Conservation (phyloP, 495 filamentous ascomycete genomes). For the Penicillium coffeae region DNA sequence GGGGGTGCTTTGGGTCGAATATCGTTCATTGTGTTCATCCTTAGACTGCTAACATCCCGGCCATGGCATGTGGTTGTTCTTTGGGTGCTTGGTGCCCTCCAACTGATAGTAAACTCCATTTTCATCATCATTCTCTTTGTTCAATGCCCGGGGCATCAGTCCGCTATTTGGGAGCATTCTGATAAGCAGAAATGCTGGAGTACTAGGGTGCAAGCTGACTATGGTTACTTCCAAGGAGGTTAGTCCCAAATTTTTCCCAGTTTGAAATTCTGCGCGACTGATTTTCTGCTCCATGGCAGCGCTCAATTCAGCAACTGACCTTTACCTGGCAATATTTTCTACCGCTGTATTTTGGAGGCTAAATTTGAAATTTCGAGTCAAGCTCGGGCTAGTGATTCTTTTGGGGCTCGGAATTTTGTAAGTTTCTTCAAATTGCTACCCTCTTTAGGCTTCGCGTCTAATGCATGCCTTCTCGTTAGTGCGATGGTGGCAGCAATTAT, state of each 20-base stretch:
- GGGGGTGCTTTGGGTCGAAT: slow-evolving; percentile 25
- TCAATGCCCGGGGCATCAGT: slow-evolving; percentile 34
- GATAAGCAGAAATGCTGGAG: slow-evolving; percentile 32
- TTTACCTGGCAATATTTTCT: slow-evolving; percentile 49
- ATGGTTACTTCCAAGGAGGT: slow-evolving; percentile 39
- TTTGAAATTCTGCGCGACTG: too few relatives aligned
- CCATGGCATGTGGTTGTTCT: slow-evolving; percentile 25
- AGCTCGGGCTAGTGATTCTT: slow-evolving; percentile 41
- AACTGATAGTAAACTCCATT: slow-evolving; percentile 22
- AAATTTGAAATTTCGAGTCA: slow-evolving; percentile 40
- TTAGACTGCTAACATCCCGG: slow-evolving; percentile 32
- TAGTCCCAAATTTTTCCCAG: slow-evolving; percentile 7
- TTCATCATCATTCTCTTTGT: slow-evolving; percentile 36
- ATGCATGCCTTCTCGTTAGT: slow-evolving; percentile 2
- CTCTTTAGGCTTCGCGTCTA: background rate
- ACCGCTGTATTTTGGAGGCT: slow-evolving; percentile 42
- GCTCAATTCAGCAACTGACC: slow-evolving; percentile 43
- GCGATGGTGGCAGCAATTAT: slow-evolving; percentile 32
- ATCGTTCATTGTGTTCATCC: slow-evolving; percentile 39
- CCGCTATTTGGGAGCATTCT: slow-evolving; percentile 35
- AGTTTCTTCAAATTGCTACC: slow-evolving; percentile 2
- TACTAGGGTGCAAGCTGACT: slow-evolving; percentile 32
- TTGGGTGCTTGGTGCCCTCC: slow-evolving; percentile 28
- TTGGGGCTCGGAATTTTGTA: slow-evolving; percentile 47
- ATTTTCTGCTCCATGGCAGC: too few relatives aligned